Base-by-base conservation (phyloP, 306 rosid genomes). In the Glycine tomentella region DNA sequence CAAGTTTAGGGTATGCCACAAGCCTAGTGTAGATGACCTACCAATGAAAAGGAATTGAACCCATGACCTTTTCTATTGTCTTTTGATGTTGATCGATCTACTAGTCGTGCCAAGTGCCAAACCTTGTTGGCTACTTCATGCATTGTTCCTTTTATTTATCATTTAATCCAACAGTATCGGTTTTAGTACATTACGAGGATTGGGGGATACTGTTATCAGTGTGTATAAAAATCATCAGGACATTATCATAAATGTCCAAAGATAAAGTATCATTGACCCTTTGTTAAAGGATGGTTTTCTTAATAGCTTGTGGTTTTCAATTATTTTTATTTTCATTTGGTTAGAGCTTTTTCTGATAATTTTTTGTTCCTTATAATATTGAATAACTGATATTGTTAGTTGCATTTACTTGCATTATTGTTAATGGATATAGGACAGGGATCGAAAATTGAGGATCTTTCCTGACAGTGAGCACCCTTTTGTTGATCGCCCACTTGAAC, bases 361-460 rank as follows among this genome's bases (percentile, higher is more conserved):
- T 12, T 38, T 69, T 45, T 44, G 34, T 65, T 44, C 38, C 25
- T 3, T 56, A 9, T 38, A 48, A 0, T 7, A 14, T 80, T 50
- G 69, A 45, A 49, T 17, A 20, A 69, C 48, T 67, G 46, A 13
- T 10, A 7, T 52, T 83, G 34, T 42, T 20, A 78, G 50, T 62
- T 75, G 73, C 61, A 61, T 85, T 62, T 52, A 45, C 81, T 73
- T 65, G 64, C 84, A 36, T 15, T 45, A 31, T 65, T 70, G 62
- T 50, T 65, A 17, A 70, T 83, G 86, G 72, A 71, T 89, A 87
- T 87, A 95, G 98, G 98, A 93, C 82, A 91, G 99, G 88, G 97
- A 95, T 86, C 81, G 94, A 58, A 95, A 95, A 80, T 84, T 93
- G 81, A 91, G 98, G 88, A 95, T 93, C 76, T 95, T 95, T 78